A percentile compares a stretch with the other conserved stretches of the same genome.
Evolutionary conservation across 441 rosid species (phyloP).

Genomic region (Pelargonium exstipulatum): DNA sequence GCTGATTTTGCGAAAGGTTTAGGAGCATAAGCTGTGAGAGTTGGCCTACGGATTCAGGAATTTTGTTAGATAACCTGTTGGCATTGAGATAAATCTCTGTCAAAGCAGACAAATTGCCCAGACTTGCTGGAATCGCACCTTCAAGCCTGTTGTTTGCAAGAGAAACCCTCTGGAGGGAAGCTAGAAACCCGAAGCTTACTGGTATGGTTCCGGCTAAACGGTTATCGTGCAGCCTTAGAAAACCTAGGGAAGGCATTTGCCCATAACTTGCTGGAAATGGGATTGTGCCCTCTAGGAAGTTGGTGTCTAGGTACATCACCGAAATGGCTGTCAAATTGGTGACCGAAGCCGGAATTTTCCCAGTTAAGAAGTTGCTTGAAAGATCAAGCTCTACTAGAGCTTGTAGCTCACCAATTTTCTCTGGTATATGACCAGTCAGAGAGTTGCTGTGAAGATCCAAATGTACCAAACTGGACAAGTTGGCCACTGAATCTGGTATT

Average conservation of each 20-base stretch:
- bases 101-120: constrained; percentile 38
- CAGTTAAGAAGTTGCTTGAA: constrained; percentile 36
- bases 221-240: constrained; percentile 44
- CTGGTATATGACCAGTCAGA: constrained; percentile 36
- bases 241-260: constrained; percentile 37
- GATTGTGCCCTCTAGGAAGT: constrained; percentile 38
- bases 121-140: constrained; percentile 41
- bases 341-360: constrained; percentile 38
- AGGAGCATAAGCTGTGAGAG: constrained; percentile 37
- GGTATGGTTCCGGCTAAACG: constrained; percentile 39
- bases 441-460: constrained; percentile 43
- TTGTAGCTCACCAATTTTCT: constrained; percentile 35
- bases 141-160: constrained; percentile 41
- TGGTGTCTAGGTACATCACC: constrained; percentile 39
- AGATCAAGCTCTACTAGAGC: constrained; percentile 39
- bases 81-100: constrained; percentile 42
- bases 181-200: constrained; percentile 27
- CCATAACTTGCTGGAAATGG: constrained; percentile 33
- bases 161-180: constrained; percentile 45
- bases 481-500: constrained; percentile 35
- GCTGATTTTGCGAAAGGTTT: constrained; percentile 33
- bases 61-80: constrained; percentile 33
- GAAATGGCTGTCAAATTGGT: constrained; percentile 32
- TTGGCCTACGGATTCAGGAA: constrained; percentile 34
- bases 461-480: constrained; percentile 33